phyloP scores from a whole-genome alignment of 2,329 filamentous ascomycete genomes.

The Leptographium flavum region DNA sequence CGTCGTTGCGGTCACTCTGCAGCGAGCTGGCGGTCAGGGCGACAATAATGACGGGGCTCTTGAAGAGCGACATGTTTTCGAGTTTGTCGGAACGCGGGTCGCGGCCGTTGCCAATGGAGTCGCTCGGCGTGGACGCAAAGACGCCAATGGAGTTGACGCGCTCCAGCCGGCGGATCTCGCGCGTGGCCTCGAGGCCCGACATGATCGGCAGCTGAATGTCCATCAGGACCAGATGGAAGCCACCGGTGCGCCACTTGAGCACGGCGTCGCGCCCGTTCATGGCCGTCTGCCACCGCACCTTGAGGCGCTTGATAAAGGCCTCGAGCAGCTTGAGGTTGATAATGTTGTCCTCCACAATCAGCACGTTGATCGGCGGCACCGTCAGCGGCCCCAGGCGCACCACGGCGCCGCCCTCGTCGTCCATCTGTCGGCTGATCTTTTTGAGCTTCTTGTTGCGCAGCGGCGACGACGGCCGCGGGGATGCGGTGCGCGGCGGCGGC shows the following conservation, averaged over 20 bases:
- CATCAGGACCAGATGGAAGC: conserved; percentile 95
- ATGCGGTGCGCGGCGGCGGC: conserved; percentile 12
- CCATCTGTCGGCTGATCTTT: conserved; percentile 20
- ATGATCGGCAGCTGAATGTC: conserved; percentile 96
- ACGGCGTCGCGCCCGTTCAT: conserved; percentile 92
- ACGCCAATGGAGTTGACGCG: conserved; percentile 85
- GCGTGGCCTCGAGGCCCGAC: conserved; percentile 87
- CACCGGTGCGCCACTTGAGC: conserved; percentile 79
- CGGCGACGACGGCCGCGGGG: conserved; percentile 25
- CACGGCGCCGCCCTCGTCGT: conserved; percentile 23
- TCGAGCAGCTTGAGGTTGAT: conserved; percentile 92
- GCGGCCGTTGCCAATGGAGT: conserved; percentile 29
- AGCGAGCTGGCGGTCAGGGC: conserved; percentile 87
- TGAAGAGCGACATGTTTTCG: conserved; percentile 59
- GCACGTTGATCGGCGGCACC: conserved; percentile 89
- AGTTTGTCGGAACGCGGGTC: conserved; percentile 54
- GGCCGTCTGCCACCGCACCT: conserved; percentile 93
- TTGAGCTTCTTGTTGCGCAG: conserved; percentile 36
- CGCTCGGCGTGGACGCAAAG: conserved; percentile 54
- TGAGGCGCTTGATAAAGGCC: conserved; percentile 88
- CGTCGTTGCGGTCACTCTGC: conserved; percentile 90
- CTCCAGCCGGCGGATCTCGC: conserved; percentile 83
- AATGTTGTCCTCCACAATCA: conserved; percentile 97
- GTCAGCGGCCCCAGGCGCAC: conserved; percentile 56
- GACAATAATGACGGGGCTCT: conserved; percentile 95